A percentile compares a stretch with the other conserved stretches of the same genome.
phyloP scores from a whole-genome alignment of 176 grass and related monocot genomes.

The Chrysopogon serrulatus region DNA sequence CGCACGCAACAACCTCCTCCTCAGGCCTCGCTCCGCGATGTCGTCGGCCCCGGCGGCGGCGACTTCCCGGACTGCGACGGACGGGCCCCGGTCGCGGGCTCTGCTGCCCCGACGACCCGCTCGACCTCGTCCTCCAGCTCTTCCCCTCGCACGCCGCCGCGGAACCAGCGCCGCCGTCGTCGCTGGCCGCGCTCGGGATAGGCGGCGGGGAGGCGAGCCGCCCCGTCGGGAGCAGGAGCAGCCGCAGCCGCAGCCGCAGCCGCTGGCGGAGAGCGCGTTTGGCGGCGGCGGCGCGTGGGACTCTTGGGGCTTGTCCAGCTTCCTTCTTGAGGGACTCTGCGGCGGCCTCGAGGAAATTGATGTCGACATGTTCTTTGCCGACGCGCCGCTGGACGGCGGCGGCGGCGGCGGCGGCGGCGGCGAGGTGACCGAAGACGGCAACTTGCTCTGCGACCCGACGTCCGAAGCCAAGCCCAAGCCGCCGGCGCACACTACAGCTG shows the following conservation, averaged over 20 bases:
- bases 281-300: neutral
- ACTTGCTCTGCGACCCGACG: neutral
- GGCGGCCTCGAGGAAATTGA: neutral
- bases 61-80: neutral
- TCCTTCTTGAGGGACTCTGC: neutral
- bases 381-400: neutral
- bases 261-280: neutral
- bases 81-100: conserved; percentile 3
- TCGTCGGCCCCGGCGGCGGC: neutral
- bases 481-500: neutral
- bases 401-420: neutral
- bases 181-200: neutral
- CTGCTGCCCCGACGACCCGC: conserved; percentile 38
- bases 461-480: neutral
- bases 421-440: no score
- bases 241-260: neutral
- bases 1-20: neutral
- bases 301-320: neutral
- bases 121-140: conserved; percentile 20
- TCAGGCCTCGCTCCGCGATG: no score
- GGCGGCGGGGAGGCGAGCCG: neutral
- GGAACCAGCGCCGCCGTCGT: neutral
- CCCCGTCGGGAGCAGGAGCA: neutral
- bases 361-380: neutral
- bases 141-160: no score